Conservation (phyloP, 2,329 filamentous ascomycete genomes). For the Ophidiomyces ophidiicola region DNA sequence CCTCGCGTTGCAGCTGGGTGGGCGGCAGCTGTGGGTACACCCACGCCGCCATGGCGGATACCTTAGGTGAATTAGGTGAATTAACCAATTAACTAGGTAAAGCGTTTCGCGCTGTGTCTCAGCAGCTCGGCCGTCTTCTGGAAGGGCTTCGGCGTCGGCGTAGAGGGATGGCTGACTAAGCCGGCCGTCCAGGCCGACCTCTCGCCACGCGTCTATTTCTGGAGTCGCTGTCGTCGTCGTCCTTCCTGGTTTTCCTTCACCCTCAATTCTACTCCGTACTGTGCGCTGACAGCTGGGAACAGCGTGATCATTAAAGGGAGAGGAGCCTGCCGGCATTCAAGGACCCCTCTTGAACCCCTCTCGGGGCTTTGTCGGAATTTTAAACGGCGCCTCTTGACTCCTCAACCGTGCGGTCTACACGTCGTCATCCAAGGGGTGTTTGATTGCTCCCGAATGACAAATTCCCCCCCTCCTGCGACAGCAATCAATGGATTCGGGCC, state of each 20-base stretch:
- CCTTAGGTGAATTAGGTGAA: too few species aligned
- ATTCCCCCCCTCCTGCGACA: constrained; percentile 7
- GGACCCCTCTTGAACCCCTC: background rate
- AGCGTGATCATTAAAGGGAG: too few species aligned
- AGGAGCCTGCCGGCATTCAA: background rate
- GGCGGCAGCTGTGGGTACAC: constrained; percentile 47
- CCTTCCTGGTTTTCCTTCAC: background rate
- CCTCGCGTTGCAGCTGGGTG: constrained; percentile 40
- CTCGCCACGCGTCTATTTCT: background rate
- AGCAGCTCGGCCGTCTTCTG: background rate
- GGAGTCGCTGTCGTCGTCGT: background rate
- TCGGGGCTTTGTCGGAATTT: background rate
- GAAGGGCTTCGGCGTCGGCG: too few species aligned
- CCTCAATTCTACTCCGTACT: constrained; percentile 1
- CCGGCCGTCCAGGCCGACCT: background rate
- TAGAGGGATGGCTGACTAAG: constrained; percentile 3
- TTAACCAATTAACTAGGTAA: background rate
- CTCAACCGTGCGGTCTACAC: background rate
- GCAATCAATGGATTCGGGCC: background rate
- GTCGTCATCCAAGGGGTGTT: background rate
- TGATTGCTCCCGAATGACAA: constrained; percentile 8
- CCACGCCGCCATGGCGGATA: constrained; percentile 45
- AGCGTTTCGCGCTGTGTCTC: background rate
- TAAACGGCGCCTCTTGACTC: background rate
- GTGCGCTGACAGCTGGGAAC: too few species aligned